A percentile compares a stretch with the other conserved stretches of the same genome.
These are phyloP conservation scores for Allium fistulosum DNA, from an alignment of 106 monocot species.

Conservation along the genomic window DNA sequence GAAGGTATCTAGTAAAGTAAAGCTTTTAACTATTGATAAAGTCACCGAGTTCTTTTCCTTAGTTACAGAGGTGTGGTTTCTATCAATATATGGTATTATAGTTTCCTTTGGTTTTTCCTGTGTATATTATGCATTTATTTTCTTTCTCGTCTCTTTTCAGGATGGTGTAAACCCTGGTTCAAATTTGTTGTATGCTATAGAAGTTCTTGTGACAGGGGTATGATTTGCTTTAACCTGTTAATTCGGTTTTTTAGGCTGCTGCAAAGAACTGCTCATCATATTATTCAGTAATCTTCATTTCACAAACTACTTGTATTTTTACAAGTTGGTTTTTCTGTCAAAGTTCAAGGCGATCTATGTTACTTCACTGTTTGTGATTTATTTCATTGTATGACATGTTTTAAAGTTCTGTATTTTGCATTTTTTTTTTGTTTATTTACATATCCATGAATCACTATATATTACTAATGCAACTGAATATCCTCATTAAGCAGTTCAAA, in stretches of 20 bases:
- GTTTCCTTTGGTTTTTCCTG: background rate
- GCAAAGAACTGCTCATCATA: background rate
- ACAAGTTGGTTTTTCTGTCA: too few species aligned
- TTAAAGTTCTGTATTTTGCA: too few species aligned
- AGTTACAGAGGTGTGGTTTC: constrained; percentile 47
- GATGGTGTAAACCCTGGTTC: constrained; percentile 76
- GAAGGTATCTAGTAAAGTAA: constrained; percentile 62
- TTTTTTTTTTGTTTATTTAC: too few species aligned
- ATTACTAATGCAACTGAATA: too few species aligned
- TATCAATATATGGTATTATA: background rate
- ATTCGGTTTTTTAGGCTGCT: background rate
- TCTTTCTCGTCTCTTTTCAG: constrained; percentile 27
- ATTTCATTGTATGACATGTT: too few species aligned
- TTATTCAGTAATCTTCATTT: too few species aligned
- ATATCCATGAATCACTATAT: too few species aligned
- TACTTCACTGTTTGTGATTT: too few species aligned
- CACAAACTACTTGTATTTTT: too few species aligned
- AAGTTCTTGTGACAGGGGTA: constrained; percentile 95
- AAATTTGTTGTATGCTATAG: constrained; percentile 88
- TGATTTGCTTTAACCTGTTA: constrained; percentile 1
- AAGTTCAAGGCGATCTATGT: too few species aligned
- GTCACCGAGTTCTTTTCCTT: constrained; percentile 78
- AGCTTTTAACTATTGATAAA: constrained; percentile 50
- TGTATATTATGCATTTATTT: background rate
- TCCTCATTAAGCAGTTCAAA: too few species aligned